Evolutionary conservation across 345 rosid genomes (phyloP), one percentile per base, ranked within the genome.

Genomic region (Citrus sinensis): DNA sequence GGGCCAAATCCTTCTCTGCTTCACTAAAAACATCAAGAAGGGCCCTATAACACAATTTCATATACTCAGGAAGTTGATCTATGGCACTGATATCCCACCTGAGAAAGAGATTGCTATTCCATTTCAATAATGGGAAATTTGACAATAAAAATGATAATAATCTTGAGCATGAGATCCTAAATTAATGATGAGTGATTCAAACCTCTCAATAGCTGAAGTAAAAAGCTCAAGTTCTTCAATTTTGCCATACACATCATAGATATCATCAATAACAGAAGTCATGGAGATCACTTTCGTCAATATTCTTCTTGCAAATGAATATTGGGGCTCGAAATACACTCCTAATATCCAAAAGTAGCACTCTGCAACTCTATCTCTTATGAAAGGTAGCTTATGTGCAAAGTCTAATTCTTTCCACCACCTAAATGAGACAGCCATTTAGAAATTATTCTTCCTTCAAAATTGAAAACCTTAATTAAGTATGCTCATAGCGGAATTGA

Each of bases 401-500:
- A 85, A 60, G 5, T 86, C 78, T 58, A 85, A 77, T 3, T 80
- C 80, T 49, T 56, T 83, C 87, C 88, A 82, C 90, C 90, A 87
- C 74, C 89, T 87, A 49, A 27, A 55, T 59, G 6, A 4, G 7
- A 72, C 49, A 42, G 0, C 13, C 49, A 42, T 42, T 9, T 42
- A 42, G 0, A 42, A 42, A 42, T 42, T 42, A 42, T 2, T 10
- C 10, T 42, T 42, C 14, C 49, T 42, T 42, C 49, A 42, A 9
- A 42, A 42, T 10, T 42, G 49, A 3, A 42, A 42, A 42, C 4
- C 0, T 42, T 42, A 42, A 9, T 42, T 42, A 42, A 61, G 9
- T 61, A 19, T 55, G 59, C 2, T 55, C n/a, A 25, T 11, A 25
- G 6, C 2, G 14, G 16, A 24, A 55, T 22, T 55, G 2, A 22